Evolutionary conservation across 2,329 filamentous ascomycete genomes (phyloP).

Genomic region (Pseudogymnoascus sp.): DNA sequence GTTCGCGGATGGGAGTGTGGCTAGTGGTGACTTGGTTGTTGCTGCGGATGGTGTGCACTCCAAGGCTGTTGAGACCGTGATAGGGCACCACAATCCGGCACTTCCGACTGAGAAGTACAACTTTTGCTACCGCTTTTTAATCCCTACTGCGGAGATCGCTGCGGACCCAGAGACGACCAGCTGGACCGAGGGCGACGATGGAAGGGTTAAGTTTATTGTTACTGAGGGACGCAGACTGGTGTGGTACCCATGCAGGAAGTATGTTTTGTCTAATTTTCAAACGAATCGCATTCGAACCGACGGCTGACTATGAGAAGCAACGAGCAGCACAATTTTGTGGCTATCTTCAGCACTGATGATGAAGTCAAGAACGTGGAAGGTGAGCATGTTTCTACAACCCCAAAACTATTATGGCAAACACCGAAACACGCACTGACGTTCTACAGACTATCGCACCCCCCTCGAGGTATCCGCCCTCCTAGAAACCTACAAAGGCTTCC

Average conservation of each 20-base stretch:
- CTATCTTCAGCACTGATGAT: constrained; percentile 17
- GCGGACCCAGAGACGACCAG: constrained; percentile 25
- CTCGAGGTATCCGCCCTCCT: constrained; percentile 14
- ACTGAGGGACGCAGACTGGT: constrained; percentile 18
- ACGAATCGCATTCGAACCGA: not conserved
- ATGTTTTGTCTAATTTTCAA: constrained; percentile 9
- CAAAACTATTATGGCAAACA: not conserved
- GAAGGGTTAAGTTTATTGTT: constrained; percentile 20
- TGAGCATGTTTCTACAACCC: not conserved
- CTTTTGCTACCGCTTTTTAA: constrained; percentile 30
- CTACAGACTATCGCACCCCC: constrained; percentile 17
- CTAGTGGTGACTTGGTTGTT: constrained; percentile 31
- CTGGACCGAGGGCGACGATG: constrained; percentile 23
- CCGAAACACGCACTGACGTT: constrained; percentile 10
- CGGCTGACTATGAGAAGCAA: constrained; percentile 4
- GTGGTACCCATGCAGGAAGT: constrained; percentile 23
- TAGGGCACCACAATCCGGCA: constrained; percentile 20
- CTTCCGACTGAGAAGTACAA: constrained; percentile 19
- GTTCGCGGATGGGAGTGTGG: constrained; percentile 23
- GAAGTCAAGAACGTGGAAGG: constrained; percentile 11
- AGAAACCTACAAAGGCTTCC: constrained; percentile 13
- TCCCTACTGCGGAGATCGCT: constrained; percentile 25
- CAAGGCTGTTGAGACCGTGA: constrained; percentile 22
- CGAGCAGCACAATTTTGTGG: constrained; percentile 17
- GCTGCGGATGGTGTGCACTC: constrained; percentile 33